These are phyloP conservation scores for Phytophthora pini DNA, from an alignment of 352 stramenopile genomes.

Conservation along the genomic window DNA sequence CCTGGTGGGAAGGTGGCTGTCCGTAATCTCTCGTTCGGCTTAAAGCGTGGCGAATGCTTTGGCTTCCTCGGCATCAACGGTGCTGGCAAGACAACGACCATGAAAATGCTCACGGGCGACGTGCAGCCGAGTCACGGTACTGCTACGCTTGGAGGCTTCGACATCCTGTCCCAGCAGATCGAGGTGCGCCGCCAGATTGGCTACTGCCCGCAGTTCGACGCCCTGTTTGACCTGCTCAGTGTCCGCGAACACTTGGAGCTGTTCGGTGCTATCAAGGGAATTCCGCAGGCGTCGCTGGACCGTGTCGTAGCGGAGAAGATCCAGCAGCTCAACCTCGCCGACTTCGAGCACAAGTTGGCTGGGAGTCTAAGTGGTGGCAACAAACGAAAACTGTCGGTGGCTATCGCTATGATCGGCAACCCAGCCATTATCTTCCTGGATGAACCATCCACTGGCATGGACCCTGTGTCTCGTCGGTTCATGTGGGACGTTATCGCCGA, in stretches of 20 bases:
- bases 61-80: conserved; percentile 95
- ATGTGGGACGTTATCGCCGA: conserved; percentile 71
- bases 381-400: conserved; percentile 94
- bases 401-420: conserved; percentile 93
- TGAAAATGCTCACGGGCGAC: conserved; percentile 94
- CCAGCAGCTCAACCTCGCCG: conserved; percentile 75
- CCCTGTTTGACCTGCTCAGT: conserved; percentile 83
- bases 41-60: conserved; percentile 92
- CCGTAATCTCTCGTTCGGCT: conserved; percentile 70
- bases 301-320: conserved; percentile 77
- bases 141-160: conserved; percentile 42
- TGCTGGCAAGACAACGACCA: conserved; percentile 94
- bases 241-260: conserved; percentile 90
- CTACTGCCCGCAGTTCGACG: conserved; percentile 93
- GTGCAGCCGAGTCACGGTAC: conserved; percentile 56
- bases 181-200: conserved; percentile 77
- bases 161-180: conserved; percentile 56
- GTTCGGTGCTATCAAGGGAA: conserved; percentile 92
- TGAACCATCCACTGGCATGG: conserved; percentile 91
- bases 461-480: conserved; percentile 81
- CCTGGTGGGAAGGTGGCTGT: conserved; percentile 78
- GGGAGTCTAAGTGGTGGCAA: conserved; percentile 90
- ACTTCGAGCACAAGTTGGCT: conserved; percentile 83
- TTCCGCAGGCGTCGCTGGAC: conserved; percentile 75
- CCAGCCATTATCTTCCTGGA: conserved; percentile 91